Base-by-base conservation (phyloP, 352 stramenopile genomes). In the Plasmopara halstedii region DNA sequence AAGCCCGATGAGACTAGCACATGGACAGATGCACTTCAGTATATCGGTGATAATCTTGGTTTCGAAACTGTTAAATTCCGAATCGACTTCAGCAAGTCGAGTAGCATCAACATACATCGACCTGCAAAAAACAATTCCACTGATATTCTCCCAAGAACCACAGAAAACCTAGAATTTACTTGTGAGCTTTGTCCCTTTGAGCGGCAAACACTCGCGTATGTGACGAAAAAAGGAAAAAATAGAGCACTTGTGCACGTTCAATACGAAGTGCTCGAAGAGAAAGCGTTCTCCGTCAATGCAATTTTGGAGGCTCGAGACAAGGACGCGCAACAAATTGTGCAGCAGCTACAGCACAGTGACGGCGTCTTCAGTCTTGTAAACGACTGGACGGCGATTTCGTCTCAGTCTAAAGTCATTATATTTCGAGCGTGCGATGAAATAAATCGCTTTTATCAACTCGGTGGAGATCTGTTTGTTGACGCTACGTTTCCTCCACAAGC, bases 191-290 rank as follows among this genome's bases (percentile, higher is more conserved):
- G 41, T 9, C 70, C 73, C 10, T 57, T 83, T 21, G 64, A 78
- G 48, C 51, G 64, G 0, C 53, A 47, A 4, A 43, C 60, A 19
- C 25, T 73, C n/a, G 57, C 55, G n/a, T 41, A 63, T 14, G 56
- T 77, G 7, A 17, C 61, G 13, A 73, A 62, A 21, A 43, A 15
- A 17, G 26, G 32, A 0, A 33, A 38, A 0, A 57, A 64, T 17
- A 59, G 67, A 13, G 72, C 69, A 8, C 69, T 70, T 48, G 70
- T 84, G 31, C 64, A 64, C 18, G 72, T 76, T 15, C 45, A 66
- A 4, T 84, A 75, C 46, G 9, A 40, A 3, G 31, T 64, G 22
- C 34, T 21, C 35, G 18, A 21, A 4, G 44, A 59, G 15, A 19
- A 36, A 32, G 49, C 50, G 5, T 50, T 40, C 3, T 52, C 56